Base-by-base conservation (phyloP, 352 stramenopile genomes). In the Phytopythium ostracodes region DNA sequence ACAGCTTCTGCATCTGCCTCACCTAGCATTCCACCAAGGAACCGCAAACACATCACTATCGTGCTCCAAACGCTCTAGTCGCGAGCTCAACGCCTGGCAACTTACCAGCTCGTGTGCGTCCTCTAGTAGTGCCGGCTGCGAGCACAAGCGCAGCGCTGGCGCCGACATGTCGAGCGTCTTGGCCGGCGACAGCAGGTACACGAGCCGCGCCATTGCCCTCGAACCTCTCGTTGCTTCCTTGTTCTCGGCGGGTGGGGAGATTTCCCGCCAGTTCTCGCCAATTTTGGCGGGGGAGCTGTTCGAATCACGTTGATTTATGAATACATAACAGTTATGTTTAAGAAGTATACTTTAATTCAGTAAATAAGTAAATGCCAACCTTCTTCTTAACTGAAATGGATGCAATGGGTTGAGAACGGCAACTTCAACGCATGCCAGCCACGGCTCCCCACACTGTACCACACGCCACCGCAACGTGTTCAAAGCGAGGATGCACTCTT, bases 131-230 rank as follows among this genome's bases (percentile, higher is more conserved):
- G 64, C 44, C 18, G 84, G 80, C 24, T 85, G 66, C 0, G 72
- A 82, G 56, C 74, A 78, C 46, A 64, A 38, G 5, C 54, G 53
- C 31, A 83, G 54, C 24, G 52, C 60, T 2, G 74, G 47, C 38
- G 55, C 42, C 22, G 80, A 69, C 72, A 93, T 76, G 60, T 94
- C 84, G 51, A 97, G 70, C 33, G 88, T 96, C 80, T 97, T 97
- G 33, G 90, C 89, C 18, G 90, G 90, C 35, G 90, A 97, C 46
- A 97, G 74, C 67, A 97, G 68, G 31, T 87, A 91, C 42, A 94
- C 60, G 18, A 97, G 61, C 8, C 77, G 75, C 22, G 70, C 66
- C 18, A 60, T 60, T 33, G 20, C 15, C 20, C 17, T 5, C 15
- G 40, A 22, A 17, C 4, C 22, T 11, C 42, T 47, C 42, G 9